Conservation (phyloP, 768 basidiomycete genomes). For the Cyathus striatus region DNA sequence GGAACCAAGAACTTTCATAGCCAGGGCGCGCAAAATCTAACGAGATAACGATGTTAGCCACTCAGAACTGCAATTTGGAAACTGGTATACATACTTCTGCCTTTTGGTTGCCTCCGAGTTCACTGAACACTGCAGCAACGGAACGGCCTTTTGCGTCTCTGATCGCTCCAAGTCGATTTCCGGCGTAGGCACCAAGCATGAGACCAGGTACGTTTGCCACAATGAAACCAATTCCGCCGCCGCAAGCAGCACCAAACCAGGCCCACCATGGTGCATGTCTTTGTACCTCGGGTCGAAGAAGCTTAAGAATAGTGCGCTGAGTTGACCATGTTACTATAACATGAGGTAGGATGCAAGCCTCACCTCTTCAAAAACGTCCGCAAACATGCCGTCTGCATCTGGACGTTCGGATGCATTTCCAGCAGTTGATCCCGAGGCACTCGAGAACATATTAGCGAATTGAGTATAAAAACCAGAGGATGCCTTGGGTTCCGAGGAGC, state of each 20-base stretch:
- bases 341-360: conserved; percentile 10
- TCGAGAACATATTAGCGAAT: conserved; percentile 69
- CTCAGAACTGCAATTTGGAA: no score
- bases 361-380: conserved; percentile 90
- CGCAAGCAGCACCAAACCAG: conserved; percentile 68
- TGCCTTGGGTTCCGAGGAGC: conserved; percentile 57
- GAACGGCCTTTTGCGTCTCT: conserved; percentile 94
- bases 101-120: conserved; percentile 73
- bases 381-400: conserved; percentile 77
- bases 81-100: conserved; percentile 84
- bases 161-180: conserved; percentile 87
- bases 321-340: not conserved
- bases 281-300: conserved; percentile 79
- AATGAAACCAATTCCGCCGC: conserved; percentile 60
- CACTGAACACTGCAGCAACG: conserved; percentile 82
- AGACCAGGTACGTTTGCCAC: conserved; percentile 81
- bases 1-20: conserved; percentile 78
- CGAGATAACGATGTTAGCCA: no score
- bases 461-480: conserved; percentile 73
- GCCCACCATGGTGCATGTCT: conserved; percentile 69
- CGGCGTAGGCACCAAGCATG: conserved; percentile 81
- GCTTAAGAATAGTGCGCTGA: conserved; percentile 25
- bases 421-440: conserved; percentile 24
- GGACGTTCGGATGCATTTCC: conserved; percentile 42
- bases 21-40: conserved; percentile 77